These are phyloP conservation scores for Lathyrus tuberosus DNA, from an alignment of 306 rosid species.

Conservation along the genomic window DNA sequence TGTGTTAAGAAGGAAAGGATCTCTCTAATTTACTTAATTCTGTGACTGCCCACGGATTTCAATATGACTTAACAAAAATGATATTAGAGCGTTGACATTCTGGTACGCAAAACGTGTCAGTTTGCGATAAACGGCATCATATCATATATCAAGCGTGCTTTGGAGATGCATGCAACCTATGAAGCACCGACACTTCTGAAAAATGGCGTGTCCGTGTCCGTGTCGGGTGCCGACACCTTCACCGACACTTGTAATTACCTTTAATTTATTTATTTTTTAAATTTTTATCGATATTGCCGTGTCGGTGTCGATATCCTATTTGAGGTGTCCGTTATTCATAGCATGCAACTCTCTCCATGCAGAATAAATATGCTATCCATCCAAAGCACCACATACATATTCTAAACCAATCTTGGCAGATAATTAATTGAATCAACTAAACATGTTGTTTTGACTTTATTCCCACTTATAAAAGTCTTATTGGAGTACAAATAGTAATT, in stretches of 20 bases:
- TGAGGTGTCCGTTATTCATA: too few species aligned
- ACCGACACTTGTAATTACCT: too few species aligned
- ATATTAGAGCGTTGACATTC: slow-evolving; percentile 40
- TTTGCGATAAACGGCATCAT: neutral
- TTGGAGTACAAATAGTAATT: neutral
- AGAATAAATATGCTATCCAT: slow-evolving; percentile 29
- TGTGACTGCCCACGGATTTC: neutral
- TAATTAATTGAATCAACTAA: neutral
- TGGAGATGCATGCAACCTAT: slow-evolving; percentile 4
- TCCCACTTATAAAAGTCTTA: neutral
- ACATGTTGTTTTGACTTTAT: neutral
- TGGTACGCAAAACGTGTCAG: slow-evolving; percentile 1
- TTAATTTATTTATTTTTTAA: too few species aligned
- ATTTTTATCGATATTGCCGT: too few species aligned
- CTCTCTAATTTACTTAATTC: neutral
- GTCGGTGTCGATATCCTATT: too few species aligned
- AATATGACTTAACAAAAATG: neutral
- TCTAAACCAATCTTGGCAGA: neutral
- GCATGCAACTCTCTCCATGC: slow-evolving; percentile 4
- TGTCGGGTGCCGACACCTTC: too few species aligned
- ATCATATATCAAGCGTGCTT: neutral
- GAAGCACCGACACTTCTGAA: too few species aligned
- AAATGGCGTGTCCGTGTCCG: too few species aligned
- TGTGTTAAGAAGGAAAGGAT: neutral
- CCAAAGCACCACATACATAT: neutral